Evolutionary conservation across 108 stramenopile species (phyloP), one percentile per base, ranked within the genome.

Genomic region (Parietichytrium sp.): DNA sequence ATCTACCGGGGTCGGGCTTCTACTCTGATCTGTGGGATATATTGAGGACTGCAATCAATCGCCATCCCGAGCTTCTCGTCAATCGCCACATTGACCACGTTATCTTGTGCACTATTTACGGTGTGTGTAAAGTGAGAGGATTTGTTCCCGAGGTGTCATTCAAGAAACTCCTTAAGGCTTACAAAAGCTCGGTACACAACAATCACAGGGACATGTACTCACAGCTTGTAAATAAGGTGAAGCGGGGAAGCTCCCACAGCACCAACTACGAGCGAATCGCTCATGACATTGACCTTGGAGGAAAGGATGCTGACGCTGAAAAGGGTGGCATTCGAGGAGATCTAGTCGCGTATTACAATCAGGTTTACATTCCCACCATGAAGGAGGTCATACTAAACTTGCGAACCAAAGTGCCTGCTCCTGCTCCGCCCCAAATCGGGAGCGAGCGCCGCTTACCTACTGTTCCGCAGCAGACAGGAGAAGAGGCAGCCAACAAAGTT

Each of bases 361-460:
- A 72, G 61, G 23, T 72, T n/a, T 72, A 45, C 42, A n/a, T 72
- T n/a, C 61, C 38, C 38, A 33, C 23, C 33, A 72, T 72, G 61
- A 72, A 72, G 20, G 38, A 33, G 10, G 45, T 42, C 33, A 72
- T 72, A 10, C 6, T 72, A 16, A 72, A 72, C 25, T 20, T 72
- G 15, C 52, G 52, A 23, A 6, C 52, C 52, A 8, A 23, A 29
- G 52, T 2, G 12, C 6, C 52, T 1, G 52, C n/a, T 1, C 12
- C 27, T 8, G 8, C 52, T 23, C 52, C 1, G 15, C 12, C 52
- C 6, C 12, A 23, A 23, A 15, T 12, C 8, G 8, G 18, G 27
- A 27, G 49, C 16, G 49, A 50, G 49, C n/a, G 49, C 49, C 16
- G 49, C 49, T 18, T n/a, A n/a, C n/a, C n/a, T n/a, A n/a, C n/a